phyloP scores from a whole-genome alignment of 1,284 basidiomycete genomes.

The Ustilago tritici region DNA sequence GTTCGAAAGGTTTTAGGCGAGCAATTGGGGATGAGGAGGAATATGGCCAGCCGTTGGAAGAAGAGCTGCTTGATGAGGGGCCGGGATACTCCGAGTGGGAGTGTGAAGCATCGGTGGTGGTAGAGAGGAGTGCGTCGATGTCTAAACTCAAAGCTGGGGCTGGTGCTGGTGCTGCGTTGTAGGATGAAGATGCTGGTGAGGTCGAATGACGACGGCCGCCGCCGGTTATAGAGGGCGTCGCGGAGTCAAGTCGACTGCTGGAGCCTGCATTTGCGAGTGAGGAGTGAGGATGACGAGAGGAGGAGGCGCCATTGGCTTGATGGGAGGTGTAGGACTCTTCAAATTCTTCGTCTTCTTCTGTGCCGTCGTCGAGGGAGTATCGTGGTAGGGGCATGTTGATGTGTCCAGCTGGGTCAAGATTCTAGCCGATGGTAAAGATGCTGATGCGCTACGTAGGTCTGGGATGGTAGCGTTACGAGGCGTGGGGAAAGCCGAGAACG shows the following conservation, averaged over 20 bases:
- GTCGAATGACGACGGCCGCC: background rate
- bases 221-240: conserved; percentile 6
- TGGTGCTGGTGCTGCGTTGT: conserved; percentile 15
- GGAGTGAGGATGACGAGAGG: conserved; percentile 16
- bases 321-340: conserved; percentile 32
- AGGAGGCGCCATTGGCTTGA: conserved; percentile 12
- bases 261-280: background rate
- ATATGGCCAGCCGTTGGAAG: conserved; percentile 32
- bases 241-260: conserved; percentile 4
- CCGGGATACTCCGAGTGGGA: background rate
- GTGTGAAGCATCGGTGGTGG: background rate
- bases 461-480: too few relatives aligned
- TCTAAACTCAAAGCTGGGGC: conserved; percentile 26
- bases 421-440: too few relatives aligned
- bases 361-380: conserved; percentile 42
- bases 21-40: conserved; percentile 7
- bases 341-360: conserved; percentile 34
- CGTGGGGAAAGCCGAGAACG: background rate
- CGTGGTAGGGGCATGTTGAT: conserved; percentile 36
- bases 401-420: background rate
- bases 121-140: conserved; percentile 33
- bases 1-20: conserved; percentile 24
- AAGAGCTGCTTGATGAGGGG: background rate
- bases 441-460: too few relatives aligned
- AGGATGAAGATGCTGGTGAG: conserved; percentile 11